These are phyloP conservation scores for Aaosphaeria pasadenensis DNA, from an alignment of 2,329 filamentous ascomycete species.

Conservation along the genomic window DNA sequence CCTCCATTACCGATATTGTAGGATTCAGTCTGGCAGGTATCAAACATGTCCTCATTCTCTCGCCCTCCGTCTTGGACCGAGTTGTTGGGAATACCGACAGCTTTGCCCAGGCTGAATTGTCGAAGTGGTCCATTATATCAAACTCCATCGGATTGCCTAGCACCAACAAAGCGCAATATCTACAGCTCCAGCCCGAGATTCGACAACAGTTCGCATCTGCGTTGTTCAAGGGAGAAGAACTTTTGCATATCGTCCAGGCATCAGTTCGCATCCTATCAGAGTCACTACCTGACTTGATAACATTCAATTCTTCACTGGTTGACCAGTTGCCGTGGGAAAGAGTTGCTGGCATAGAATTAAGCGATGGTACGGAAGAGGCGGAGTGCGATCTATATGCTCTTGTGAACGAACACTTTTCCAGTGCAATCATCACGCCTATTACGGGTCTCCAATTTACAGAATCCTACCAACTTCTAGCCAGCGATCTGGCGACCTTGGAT, in stretches of 20 bases:
- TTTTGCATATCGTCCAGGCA: constrained; percentile 37
- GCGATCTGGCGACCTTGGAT: constrained; percentile 57
- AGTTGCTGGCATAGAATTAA: constrained; percentile 44
- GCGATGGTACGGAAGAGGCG: constrained; percentile 43
- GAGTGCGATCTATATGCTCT: constrained; percentile 47
- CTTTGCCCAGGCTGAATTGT: constrained; percentile 18
- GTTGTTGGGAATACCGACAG: constrained; percentile 15
- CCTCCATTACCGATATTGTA: constrained; percentile 43
- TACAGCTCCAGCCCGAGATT: constrained; percentile 27
- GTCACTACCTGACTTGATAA: constrained; percentile 56
- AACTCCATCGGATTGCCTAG: constrained; percentile 30
- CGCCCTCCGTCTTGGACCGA: constrained; percentile 44
- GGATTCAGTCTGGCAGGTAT: constrained; percentile 49
- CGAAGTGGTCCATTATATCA: constrained; percentile 17
- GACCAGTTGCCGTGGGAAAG: constrained; percentile 64
- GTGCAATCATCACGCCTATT: constrained; percentile 47
- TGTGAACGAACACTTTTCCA: constrained; percentile 56
- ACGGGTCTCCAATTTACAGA: constrained; percentile 51
- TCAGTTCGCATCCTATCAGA: constrained; percentile 29
- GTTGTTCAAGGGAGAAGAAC: constrained; percentile 48
- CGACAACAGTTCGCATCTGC: constrained; percentile 34
- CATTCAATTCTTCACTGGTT: constrained; percentile 57
- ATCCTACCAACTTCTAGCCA: constrained; percentile 43
- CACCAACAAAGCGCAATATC: constrained; percentile 14
- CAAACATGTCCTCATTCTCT: constrained; percentile 50